Conservation (phyloP, 2,329 filamentous ascomycete genomes). For the Chalaropsis thielavioides region DNA sequence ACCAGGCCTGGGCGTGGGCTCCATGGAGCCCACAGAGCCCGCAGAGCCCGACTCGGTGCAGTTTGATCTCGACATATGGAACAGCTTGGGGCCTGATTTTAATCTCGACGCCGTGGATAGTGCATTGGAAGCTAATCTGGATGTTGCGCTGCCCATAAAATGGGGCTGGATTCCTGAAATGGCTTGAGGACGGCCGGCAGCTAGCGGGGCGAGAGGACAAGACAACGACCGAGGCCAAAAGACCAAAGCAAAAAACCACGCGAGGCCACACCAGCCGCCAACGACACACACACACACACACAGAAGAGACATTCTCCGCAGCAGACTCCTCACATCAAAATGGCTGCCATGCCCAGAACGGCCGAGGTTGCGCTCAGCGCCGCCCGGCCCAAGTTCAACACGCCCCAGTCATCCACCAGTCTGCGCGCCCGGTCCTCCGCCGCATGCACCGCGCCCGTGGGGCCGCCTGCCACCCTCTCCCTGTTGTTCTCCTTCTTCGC, state of each 20-base stretch:
- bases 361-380: conserved; percentile 3
- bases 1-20: not conserved
- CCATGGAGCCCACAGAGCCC: not conserved
- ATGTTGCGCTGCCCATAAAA: conserved; percentile 38
- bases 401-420: conserved; percentile 14
- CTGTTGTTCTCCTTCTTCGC: not conserved
- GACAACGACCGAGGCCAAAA: not conserved
- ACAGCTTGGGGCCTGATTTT: conserved; percentile 37
- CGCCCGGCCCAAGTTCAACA: conserved; percentile 14
- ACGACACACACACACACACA: too few relatives aligned
- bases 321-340: not conserved
- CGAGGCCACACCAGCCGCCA: not conserved
- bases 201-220: conserved; percentile 8
- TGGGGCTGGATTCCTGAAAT: conserved; percentile 33
- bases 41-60: conserved; percentile 6
- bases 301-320: not conserved
- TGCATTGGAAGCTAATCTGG: conserved; percentile 39
- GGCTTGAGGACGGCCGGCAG: conserved; percentile 21
- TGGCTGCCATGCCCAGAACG: conserved; percentile 6
- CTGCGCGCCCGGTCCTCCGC: conserved; percentile 6
- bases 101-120: conserved; percentile 40
- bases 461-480: too few relatives aligned
- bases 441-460: not conserved
- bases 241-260: not conserved
- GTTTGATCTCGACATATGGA: conserved; percentile 17